A percentile compares a stretch with the other conserved stretches of the same genome.
phyloP scores from a whole-genome alignment of 148 eudicot species.

The Rhododendron ovatum region DNA sequence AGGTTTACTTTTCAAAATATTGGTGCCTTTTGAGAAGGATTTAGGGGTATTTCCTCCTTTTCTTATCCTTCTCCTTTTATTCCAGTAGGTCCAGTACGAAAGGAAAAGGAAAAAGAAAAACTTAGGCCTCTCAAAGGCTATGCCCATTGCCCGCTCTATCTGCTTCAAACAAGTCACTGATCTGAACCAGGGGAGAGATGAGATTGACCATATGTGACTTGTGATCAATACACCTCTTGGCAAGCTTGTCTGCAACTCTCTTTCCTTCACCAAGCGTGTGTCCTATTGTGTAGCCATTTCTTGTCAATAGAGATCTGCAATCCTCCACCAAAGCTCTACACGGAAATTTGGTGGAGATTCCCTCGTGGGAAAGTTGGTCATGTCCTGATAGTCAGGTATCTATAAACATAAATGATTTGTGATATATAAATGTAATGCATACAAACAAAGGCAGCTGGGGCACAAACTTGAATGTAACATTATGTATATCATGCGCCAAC shows the following conservation, averaged over 20 bases:
- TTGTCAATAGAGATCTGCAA: background rate
- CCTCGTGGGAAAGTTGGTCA: background rate
- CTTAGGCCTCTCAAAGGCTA: background rate
- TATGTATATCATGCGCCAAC: background rate
- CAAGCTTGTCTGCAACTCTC: background rate
- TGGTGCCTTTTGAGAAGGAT: background rate
- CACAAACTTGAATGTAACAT: background rate
- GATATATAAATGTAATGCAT: background rate
- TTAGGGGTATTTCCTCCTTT: background rate
- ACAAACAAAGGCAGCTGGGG: background rate
- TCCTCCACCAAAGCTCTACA: background rate
- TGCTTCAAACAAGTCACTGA: background rate
- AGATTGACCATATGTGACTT: background rate
- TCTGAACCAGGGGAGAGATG: background rate
- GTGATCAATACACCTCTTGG: background rate
- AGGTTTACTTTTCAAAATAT: background rate
- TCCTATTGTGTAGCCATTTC: background rate
- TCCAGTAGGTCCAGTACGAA: background rate
- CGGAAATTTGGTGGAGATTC: background rate
- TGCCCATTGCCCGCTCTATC: background rate
- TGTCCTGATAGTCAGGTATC: background rate
- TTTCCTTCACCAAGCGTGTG: background rate
- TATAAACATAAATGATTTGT: background rate
- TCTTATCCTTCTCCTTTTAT: background rate
- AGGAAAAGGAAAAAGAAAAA: background rate